Conservation (phyloP, 164 flowering plant genomes). For the Stephania japonica region DNA sequence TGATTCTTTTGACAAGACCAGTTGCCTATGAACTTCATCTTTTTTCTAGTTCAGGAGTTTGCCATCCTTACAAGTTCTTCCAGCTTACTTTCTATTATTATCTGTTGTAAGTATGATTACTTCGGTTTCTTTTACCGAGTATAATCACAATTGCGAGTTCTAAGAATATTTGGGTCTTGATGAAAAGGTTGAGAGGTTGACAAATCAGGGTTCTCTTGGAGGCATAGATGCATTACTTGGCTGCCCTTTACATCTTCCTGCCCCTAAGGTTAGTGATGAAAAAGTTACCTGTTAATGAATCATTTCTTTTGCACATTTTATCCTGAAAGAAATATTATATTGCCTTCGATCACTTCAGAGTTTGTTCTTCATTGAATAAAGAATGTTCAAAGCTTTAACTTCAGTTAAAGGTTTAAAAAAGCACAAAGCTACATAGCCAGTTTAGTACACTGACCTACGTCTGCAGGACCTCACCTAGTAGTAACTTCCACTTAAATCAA, state of each 20-base stretch:
- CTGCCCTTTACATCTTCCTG: conserved; percentile 80
- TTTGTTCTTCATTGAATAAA: background rate
- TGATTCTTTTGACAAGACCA: background rate
- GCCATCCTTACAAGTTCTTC: conserved; percentile 57
- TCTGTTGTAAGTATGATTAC: conserved; percentile 43
- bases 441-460: too few relatives aligned
- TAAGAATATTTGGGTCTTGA: conserved; percentile 2
- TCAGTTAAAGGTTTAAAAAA: too few relatives aligned
- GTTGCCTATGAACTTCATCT: conserved; percentile 5
- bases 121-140: background rate
- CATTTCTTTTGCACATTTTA: background rate
- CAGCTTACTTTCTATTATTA: conserved; percentile 57
- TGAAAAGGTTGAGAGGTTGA: conserved; percentile 63
- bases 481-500: too few relatives aligned
- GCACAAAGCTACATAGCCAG: too few relatives aligned
- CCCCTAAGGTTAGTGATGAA: conserved; percentile 46
- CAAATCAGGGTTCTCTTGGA: conserved; percentile 85
- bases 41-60: conserved; percentile 40
- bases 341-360: background rate
- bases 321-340: background rate
- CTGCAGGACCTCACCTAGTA: too few relatives aligned
- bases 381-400: too few relatives aligned
- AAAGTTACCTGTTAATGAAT: background rate
- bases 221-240: conserved; percentile 94
- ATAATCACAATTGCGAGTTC: background rate